phyloP scores from a whole-genome alignment of 1,284 basidiomycete genomes.

The Puccinia triticina region DNA sequence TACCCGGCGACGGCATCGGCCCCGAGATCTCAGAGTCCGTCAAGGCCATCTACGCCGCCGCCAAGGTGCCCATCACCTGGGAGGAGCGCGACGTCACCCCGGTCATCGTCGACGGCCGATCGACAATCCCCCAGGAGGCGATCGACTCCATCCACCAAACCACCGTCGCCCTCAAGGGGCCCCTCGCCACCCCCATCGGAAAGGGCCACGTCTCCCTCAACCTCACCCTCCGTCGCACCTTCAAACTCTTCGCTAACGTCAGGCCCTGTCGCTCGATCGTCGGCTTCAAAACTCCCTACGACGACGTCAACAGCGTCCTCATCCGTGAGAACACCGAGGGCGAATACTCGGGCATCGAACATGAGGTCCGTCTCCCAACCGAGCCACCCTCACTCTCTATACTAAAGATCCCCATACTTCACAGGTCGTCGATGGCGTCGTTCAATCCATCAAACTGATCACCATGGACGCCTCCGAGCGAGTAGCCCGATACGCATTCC shows the following conservation, averaged over 20 bases:
- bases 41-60: conserved; percentile 87
- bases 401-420: too few relatives aligned
- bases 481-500: conserved; percentile 97
- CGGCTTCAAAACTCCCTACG: conserved; percentile 97
- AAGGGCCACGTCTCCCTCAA: conserved; percentile 99
- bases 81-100: conserved; percentile 98
- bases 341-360: conserved; percentile 99
- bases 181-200: conserved; percentile 71
- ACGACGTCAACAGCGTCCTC: conserved; percentile 95
- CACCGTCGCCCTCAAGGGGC: conserved; percentile 93
- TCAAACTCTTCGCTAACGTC: conserved; percentile 98
- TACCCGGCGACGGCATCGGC: conserved; percentile 94
- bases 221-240: conserved; percentile 92
- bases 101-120: conserved; percentile 90
- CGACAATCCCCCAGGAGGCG: conserved; percentile 89
- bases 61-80: conserved; percentile 97
- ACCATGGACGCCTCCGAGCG: conserved; percentile 99
- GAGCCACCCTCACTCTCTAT: conserved; percentile 52
- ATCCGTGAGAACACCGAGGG: conserved; percentile 99
- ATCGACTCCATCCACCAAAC: conserved; percentile 93
- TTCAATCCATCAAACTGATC: conserved; percentile 99
- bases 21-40: conserved; percentile 97
- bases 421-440: conserved; percentile 82
- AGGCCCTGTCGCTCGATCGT: conserved; percentile 93
- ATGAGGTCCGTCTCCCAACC: conserved; percentile 69